These are phyloP conservation scores for Paraglomus brasilianum DNA, from an alignment of 192 early-diverging fungal genomes.

Conservation along the genomic window DNA sequence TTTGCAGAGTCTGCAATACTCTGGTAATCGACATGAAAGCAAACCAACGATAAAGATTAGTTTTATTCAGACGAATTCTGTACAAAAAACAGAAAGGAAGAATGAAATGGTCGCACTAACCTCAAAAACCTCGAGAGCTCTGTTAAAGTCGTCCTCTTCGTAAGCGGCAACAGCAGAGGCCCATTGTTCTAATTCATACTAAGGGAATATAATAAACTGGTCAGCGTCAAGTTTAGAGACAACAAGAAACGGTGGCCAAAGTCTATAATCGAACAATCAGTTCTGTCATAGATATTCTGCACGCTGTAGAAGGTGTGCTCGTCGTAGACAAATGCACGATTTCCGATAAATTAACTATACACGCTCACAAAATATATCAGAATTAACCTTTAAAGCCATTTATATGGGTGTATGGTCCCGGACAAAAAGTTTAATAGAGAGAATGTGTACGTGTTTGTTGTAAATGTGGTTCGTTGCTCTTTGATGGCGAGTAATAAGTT, in stretches of 20 bases:
- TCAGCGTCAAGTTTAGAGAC: background rate
- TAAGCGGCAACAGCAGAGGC: slow-evolving; percentile 71
- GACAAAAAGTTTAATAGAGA: too few relatives aligned
- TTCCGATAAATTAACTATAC: too few relatives aligned
- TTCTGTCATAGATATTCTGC: too few relatives aligned
- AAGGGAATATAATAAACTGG: background rate
- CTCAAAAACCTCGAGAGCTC: slow-evolving; percentile 66
- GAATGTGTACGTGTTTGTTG: too few relatives aligned
- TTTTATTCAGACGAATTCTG: background rate
- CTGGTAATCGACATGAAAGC: slow-evolving; percentile 35
- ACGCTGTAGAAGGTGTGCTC: too few relatives aligned
- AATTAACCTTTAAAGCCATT: too few relatives aligned
- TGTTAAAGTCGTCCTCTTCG: slow-evolving; percentile 68
- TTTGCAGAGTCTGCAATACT: slow-evolving; percentile 87
- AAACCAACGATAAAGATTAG: slow-evolving; percentile 10
- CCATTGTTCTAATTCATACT: slow-evolving; percentile 87
- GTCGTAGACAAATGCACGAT: too few relatives aligned
- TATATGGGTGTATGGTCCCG: too few relatives aligned
- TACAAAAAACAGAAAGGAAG: slow-evolving; percentile 34
- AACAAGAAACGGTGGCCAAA: background rate
- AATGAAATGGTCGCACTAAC: slow-evolving; percentile 39
- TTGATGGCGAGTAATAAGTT: too few relatives aligned
- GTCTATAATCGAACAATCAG: too few relatives aligned
- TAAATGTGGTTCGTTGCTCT: too few relatives aligned
- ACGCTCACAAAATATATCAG: too few relatives aligned